Conservation (phyloP, 1,284 basidiomycete species). For the Porogramme epimiltina region DNA sequence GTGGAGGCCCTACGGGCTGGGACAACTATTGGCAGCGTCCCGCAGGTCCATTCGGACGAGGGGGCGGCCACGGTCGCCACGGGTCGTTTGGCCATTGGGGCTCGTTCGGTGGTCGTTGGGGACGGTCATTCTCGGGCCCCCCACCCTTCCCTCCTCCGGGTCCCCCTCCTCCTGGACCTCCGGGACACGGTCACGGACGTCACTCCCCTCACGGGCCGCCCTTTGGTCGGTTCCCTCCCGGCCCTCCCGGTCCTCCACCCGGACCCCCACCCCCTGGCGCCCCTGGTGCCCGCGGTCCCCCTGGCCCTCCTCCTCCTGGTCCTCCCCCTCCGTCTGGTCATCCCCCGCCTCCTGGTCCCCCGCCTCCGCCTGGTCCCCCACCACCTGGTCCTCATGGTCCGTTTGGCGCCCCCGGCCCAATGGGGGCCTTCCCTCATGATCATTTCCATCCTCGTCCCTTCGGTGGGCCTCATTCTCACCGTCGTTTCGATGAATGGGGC, state of each 20-base stretch:
- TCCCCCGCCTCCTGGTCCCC: too few species aligned
- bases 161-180: slow-evolving; percentile 7
- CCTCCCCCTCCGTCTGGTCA: not conserved
- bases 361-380: slow-evolving; percentile 4
- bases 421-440: too few species aligned
- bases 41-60: not conserved
- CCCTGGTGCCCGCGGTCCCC: slow-evolving; percentile 21
- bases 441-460: too few species aligned
- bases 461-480: not conserved
- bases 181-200: slow-evolving; percentile 11
- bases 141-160: slow-evolving; percentile 12
- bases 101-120: slow-evolving; percentile 13
- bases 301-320: slow-evolving; percentile 16
- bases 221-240: slow-evolving; percentile 8
- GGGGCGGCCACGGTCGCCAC: slow-evolving; percentile 5
- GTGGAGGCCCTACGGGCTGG: not conserved
- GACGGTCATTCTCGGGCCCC: slow-evolving; percentile 26
- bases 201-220: not conserved
- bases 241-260: slow-evolving; percentile 20
- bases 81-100: slow-evolving; percentile 17
- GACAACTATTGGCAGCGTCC: not conserved
- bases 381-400: slow-evolving; percentile 12
- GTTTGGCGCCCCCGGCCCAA: too few species aligned
- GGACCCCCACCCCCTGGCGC: slow-evolving; percentile 21
- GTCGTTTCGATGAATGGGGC: slow-evolving; percentile 9